These are phyloP conservation scores for Galerina sulciceps DNA, from an alignment of 768 basidiomycete species.

Conservation along the genomic window DNA sequence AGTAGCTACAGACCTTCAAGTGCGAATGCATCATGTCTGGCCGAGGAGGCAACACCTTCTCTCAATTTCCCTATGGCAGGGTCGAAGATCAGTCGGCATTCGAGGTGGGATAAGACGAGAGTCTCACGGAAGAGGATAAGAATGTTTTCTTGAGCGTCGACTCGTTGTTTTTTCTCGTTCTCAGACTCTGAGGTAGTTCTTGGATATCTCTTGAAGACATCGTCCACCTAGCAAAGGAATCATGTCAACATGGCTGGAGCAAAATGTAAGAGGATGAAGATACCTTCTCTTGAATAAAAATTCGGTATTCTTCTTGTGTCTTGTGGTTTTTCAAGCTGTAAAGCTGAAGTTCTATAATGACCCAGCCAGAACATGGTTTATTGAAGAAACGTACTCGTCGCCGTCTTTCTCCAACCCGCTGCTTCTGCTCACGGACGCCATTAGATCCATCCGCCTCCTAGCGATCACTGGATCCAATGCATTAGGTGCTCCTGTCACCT, in stretches of 20 bases:
- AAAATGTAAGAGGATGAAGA: background rate
- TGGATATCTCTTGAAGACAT: slow-evolving; percentile 46
- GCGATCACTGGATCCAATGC: slow-evolving; percentile 8
- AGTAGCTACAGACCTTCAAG: slow-evolving; percentile 59
- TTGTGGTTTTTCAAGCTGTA: slow-evolving; percentile 61
- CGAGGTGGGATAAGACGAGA: background rate
- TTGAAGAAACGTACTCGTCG: slow-evolving; percentile 60
- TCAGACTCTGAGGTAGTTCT: slow-evolving; percentile 34
- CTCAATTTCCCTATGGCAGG: slow-evolving; percentile 65
- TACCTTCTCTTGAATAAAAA: slow-evolving; percentile 71
- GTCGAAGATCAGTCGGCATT: background rate
- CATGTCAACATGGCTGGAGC: background rate
- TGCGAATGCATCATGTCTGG: slow-evolving; percentile 62
- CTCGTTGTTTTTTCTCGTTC: slow-evolving; percentile 37
- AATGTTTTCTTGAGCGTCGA: slow-evolving; percentile 68
- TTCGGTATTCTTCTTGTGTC: slow-evolving; percentile 70
- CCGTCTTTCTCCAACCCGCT: slow-evolving; percentile 77
- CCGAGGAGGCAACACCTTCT: slow-evolving; percentile 70
- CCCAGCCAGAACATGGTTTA: background rate
- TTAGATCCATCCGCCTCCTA: slow-evolving; percentile 57
- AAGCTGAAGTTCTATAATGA: slow-evolving; percentile 36
- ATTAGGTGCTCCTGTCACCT: background rate
- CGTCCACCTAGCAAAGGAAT: slow-evolving; percentile 44
- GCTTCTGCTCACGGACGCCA: slow-evolving; percentile 77
- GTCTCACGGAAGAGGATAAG: slow-evolving; percentile 74